Evolutionary conservation across 208 protist species (phyloP), one percentile per base, ranked within the genome.

Genomic region (Leishmania guyanensis): DNA sequence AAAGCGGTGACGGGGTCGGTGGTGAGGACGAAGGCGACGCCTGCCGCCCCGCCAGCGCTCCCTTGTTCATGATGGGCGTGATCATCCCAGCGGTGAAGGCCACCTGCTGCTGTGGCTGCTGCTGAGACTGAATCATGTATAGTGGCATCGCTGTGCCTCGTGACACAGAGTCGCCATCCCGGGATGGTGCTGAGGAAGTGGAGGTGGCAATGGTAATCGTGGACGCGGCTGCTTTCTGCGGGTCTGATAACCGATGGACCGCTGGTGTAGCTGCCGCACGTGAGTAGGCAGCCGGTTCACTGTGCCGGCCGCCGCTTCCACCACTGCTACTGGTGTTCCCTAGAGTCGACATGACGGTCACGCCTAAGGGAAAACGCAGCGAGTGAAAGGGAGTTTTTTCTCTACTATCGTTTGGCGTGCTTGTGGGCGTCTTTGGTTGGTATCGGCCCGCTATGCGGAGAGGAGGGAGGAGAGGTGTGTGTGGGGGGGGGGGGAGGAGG

Each of bases 1-100:
- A 79, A 0, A 82, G 78, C 20, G 78, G 71, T 0, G 82, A 82
- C 0, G 82, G 78, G 5, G 82, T 86, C 2, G 82, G 78, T 5
- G 77, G 77, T 0, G 77, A 81, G 3, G 77, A 82, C 12, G 73
- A 82, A 10, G 82, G 69, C 2, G 76, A 54, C 12, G 64, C 36
- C 54, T 43, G 46, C 60, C 53, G 51, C n/a, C 64, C 29, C 14
- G 64, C 2, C n/a, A 68, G 36, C 5, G 66, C 56, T 6, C 54
- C 64, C 53, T 29, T 54, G 10, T 26, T 60, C 16, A 50, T 48
- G 20, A 76, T 8, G 5, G 80, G 10, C 3, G 72, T 71, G 33
- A 4, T 5, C 50, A 62, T 43, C 5, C 50, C 71, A 39, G n/a
- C 29, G 5, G 50, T 22, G 14, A 60, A 33, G 4, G 71, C 16